Conservation (phyloP, 106 monocot species). For the Chionographis japonica region DNA sequence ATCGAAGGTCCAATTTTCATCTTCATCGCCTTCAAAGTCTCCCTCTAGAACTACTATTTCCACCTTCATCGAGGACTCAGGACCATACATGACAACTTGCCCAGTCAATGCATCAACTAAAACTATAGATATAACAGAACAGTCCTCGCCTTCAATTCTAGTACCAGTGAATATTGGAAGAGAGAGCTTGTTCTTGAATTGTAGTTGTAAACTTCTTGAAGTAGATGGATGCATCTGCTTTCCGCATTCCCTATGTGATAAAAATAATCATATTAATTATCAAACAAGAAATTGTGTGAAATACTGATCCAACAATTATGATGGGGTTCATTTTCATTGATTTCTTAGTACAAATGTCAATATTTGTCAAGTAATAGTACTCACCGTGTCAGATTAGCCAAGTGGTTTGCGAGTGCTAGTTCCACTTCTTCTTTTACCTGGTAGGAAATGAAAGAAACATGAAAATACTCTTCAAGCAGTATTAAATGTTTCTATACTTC, state of each 20-base stretch:
- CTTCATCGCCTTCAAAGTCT: conserved; percentile 79
- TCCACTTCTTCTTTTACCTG: conserved; percentile 99
- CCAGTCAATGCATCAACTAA: conserved; percentile 59
- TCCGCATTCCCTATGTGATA: conserved; percentile 52
- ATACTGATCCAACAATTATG: background rate
- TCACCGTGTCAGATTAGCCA: conserved; percentile 59
- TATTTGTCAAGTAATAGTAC: background rate
- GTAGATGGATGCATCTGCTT: conserved; percentile 52
- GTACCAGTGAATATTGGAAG: conserved; percentile 90
- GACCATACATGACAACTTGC: conserved; percentile 40
- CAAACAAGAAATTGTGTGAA: background rate
- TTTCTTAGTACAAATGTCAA: background rate
- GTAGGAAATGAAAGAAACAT: conserved; percentile 16
- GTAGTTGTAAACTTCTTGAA: conserved; percentile 62
- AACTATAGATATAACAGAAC: conserved; percentile 35
- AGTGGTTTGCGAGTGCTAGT: conserved; percentile 56
- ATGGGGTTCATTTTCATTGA: background rate
- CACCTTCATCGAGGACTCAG: conserved; percentile 67
- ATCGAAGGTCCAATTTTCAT: conserved; percentile 62
- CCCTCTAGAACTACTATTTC: conserved; percentile 95
- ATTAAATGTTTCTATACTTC: background rate
- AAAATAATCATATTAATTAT: conserved; percentile 5
- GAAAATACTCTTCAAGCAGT: background rate
- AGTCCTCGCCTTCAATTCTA: conserved; percentile 75
- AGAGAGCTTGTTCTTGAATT: conserved; percentile 64